phyloP scores from a whole-genome alignment of 2,329 filamentous ascomycete genomes.

The Colletotrichum spaethianum region DNA sequence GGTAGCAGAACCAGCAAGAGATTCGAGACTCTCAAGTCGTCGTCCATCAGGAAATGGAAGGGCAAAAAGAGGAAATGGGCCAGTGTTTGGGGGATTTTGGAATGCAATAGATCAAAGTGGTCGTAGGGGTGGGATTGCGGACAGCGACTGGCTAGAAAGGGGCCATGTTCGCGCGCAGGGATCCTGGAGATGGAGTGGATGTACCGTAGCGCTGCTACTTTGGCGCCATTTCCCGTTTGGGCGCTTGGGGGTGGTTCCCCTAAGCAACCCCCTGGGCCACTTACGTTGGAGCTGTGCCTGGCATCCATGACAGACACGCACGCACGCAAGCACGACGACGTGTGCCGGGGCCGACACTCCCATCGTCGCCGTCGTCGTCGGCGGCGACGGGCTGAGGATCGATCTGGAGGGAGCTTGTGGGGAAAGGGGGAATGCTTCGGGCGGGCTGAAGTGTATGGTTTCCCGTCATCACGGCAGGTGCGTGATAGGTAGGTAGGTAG shows the following conservation, averaged over 20 bases:
- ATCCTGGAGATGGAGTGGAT: slow-evolving; percentile 30
- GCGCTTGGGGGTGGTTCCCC: slow-evolving; percentile 33
- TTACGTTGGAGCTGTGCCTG: slow-evolving; percentile 27
- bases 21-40: slow-evolving; percentile 19
- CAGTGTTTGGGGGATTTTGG: slow-evolving; percentile 29
- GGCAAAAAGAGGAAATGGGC: slow-evolving; percentile 39
- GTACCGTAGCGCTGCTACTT: slow-evolving; percentile 25
- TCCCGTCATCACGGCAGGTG: too few relatives aligned
- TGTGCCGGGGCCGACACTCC: slow-evolving; percentile 24
- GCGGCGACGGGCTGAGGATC: neutral
- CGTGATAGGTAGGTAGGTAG: neutral
- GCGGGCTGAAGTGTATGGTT: neutral
- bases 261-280: slow-evolving; percentile 22
- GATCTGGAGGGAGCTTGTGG: neutral
- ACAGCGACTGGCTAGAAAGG: slow-evolving; percentile 39
- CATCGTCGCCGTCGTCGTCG: too few relatives aligned
- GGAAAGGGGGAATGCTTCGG: too few relatives aligned
- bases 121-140: slow-evolving; percentile 36
- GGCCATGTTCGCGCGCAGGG: slow-evolving; percentile 35
- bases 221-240: slow-evolving; percentile 39
- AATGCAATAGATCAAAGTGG: slow-evolving; percentile 30
- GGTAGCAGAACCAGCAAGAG: slow-evolving; percentile 21
- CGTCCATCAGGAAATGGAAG: slow-evolving; percentile 38
- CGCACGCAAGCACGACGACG: too few relatives aligned
- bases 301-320: slow-evolving; percentile 35